Evolutionary conservation across 2,329 filamentous ascomycete genomes (phyloP), one percentile per base, ranked within the genome.

Genomic region (Trichoderma endophyticum): DNA sequence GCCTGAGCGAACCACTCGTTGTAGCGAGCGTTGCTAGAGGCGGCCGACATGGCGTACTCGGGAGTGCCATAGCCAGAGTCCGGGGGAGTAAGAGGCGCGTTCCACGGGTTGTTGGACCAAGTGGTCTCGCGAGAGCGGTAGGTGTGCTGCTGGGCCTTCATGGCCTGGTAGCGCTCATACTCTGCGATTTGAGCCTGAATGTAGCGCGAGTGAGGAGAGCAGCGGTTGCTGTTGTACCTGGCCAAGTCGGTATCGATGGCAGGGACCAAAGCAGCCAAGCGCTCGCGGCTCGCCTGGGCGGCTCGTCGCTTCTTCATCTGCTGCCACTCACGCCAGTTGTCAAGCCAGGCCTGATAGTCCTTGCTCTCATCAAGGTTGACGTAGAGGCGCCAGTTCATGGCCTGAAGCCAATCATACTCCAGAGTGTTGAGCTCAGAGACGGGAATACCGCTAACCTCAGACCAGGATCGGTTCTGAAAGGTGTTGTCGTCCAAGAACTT

Each of bases 401-500:
- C 90, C 70, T 89, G 86, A 54, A 98, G 87, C 95, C 95, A 98
- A 77, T 97, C 92, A 77, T 92, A 89, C 84, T 98, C 95, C 80
- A 97, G 88, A 73, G 87, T 86, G 83, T 97, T 97, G 76, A 98
- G 87, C 79, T 97, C 94, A 3, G 88, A 83, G 24, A 97, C 94
- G 36, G 91, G 86, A 75, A 98, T 97, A 73, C 93, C 93, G 82
- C 94, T 97, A 67, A 98, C 95, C 79, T 98, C 95, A 6, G 95
- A 93, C 95, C 95, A 98, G 1, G 95, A 97, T 70, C 93, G 92
- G 84, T 97, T 98, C 86, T 97, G 95, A 83, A 98, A 98, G 6
- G 95, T 98, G 83, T 97, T 97, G 86, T 97, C 95, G 78, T 98
- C 95, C 75, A 97, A 86, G 78, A 97, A 98, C 84, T 98, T 98